Evolutionary conservation across 2,329 filamentous ascomycete genomes (phyloP).

Genomic region (Xenoacremonium recifei): DNA sequence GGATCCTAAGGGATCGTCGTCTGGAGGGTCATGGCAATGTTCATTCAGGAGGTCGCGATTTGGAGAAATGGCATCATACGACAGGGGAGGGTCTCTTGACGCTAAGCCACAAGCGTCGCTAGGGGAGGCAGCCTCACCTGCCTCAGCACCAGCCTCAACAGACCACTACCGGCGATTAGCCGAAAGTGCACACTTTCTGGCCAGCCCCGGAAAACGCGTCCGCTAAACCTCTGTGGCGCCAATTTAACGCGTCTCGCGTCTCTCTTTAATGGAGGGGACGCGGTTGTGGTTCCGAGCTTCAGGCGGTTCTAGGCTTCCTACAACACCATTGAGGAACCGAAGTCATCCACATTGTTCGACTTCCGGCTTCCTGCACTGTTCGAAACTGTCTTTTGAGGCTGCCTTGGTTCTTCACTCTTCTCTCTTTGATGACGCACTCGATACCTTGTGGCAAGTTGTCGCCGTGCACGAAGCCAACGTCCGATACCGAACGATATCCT

Average conservation of each 20-base stretch:
- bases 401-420: neutral
- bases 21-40: conserved; percentile 10
- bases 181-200: conserved; percentile 7
- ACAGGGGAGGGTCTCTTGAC: too few species aligned
- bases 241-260: conserved; percentile 34
- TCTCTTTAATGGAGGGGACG: conserved; percentile 8
- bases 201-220: conserved; percentile 16
- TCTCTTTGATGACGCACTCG: neutral
- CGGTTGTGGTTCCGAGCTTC: too few species aligned
- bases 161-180: conserved; percentile 14
- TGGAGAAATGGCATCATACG: conserved; percentile 16
- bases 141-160: conserved; percentile 21
- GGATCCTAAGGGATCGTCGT: conserved; percentile 14
- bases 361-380: too few species aligned
- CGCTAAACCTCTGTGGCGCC: conserved; percentile 20
- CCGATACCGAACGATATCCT: too few species aligned
- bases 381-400: too few species aligned
- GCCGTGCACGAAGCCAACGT: too few species aligned
- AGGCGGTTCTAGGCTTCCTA: conserved; percentile 13
- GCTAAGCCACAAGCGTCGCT: conserved; percentile 19
- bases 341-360: neutral
- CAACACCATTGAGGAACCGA: neutral
- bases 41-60: conserved; percentile 5
- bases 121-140: too few species aligned
- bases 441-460: too few species aligned